Evolutionary conservation across 805 yeast species (phyloP).

Genomic region (Brettanomyces naardenensis): DNA sequence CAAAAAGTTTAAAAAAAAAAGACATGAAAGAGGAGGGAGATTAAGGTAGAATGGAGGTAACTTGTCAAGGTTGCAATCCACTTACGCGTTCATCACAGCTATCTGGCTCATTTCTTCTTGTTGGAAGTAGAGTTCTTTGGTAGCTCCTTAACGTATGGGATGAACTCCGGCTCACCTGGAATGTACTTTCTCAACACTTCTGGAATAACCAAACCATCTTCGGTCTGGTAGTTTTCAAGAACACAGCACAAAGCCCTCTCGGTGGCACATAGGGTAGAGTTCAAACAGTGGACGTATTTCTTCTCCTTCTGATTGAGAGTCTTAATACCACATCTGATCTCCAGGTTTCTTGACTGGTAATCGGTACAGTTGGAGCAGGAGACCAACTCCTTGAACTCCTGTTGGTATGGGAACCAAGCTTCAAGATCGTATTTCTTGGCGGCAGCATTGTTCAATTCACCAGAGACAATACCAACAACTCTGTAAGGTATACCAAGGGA

Average conservation of each 20-base stretch:
- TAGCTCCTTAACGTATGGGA: conserved; percentile 83
- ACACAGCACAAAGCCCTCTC: conserved; percentile 98
- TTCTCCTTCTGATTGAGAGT: conserved; percentile 91
- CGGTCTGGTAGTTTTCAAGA: conserved; percentile 96
- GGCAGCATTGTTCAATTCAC: conserved; percentile 97
- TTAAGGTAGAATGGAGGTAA: neutral
- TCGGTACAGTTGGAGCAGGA: conserved; percentile 99
- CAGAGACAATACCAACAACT: conserved; percentile 96
- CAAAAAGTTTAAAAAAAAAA: too few species aligned
- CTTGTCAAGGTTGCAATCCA: neutral
- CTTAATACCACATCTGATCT: conserved; percentile 97
- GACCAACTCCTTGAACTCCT: conserved; percentile 96
- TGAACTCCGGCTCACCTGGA: conserved; percentile 97
- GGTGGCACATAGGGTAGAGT: conserved; percentile 95
- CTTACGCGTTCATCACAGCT: neutral
- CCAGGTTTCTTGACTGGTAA: conserved; percentile 97
- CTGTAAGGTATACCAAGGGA: conserved; percentile 90
- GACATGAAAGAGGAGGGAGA: neutral
- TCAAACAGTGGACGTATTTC: conserved; percentile 97
- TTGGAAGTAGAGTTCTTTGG: conserved; percentile 90
- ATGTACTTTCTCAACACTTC: conserved; percentile 93
- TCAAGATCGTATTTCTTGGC: conserved; percentile 98
- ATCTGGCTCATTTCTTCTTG: conserved; percentile 16
- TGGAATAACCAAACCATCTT: conserved; percentile 88
- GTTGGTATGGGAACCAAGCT: conserved; percentile 99